These are phyloP conservation scores for Morella rubra DNA, from an alignment of 306 rosid species.

Conservation along the genomic window DNA sequence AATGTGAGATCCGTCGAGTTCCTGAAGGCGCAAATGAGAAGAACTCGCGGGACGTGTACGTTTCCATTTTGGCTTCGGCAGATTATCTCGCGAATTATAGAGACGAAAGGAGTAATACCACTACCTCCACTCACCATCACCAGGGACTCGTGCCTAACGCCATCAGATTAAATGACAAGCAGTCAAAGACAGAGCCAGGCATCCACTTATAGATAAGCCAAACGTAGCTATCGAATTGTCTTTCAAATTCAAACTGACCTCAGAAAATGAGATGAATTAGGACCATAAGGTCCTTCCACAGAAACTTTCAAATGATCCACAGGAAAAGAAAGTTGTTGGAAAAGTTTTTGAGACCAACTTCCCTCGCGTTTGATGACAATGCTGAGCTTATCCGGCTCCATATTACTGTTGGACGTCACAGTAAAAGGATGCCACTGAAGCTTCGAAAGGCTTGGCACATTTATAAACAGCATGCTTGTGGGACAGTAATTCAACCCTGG, in stretches of 20 bases:
- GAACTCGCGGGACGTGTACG: constrained; percentile 33
- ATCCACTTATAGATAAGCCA: too few species aligned
- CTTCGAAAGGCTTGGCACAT: constrained; percentile 67
- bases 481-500: constrained; percentile 61
- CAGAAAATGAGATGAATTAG: constrained; percentile 40
- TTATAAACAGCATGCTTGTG: constrained; percentile 59
- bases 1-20: constrained; percentile 40
- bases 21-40: constrained; percentile 48
- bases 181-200: not conserved
- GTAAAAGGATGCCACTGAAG: constrained; percentile 90
- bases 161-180: not conserved
- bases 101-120: constrained; percentile 64
- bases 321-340: constrained; percentile 38
- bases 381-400: constrained; percentile 52
- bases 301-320: constrained; percentile 54
- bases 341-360: constrained; percentile 59
- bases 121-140: constrained; percentile 64
- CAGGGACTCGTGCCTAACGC: constrained; percentile 39
- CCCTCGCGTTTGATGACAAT: constrained; percentile 51
- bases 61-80: constrained; percentile 41
- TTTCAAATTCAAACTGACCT: constrained; percentile 33
- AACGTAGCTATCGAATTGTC: not conserved
- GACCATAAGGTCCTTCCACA: constrained; percentile 91
- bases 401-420: constrained; percentile 48
- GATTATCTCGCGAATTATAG: constrained; percentile 61